Evolutionary conservation across 257 asterid species (phyloP).

Genomic region (Rauvolfia tetraphylla): DNA sequence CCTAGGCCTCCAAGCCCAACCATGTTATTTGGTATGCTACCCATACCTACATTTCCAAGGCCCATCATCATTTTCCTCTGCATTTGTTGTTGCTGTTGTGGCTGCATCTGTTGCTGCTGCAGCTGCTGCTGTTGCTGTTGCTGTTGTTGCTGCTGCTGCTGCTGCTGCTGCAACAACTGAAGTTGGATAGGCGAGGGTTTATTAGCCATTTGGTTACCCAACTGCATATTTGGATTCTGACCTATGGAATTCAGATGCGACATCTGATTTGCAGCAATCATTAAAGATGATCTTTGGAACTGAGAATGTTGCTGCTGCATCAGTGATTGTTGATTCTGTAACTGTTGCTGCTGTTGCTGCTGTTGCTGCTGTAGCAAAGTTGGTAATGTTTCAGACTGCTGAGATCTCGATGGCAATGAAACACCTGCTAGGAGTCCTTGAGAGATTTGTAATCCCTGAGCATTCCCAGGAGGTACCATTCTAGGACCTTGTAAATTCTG

Average conservation of each 20-base stretch:
- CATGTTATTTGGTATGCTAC: slow-evolving; percentile 63
- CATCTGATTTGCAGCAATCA: slow-evolving; percentile 61
- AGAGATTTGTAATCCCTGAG: slow-evolving; percentile 66
- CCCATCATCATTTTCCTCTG: slow-evolving; percentile 81
- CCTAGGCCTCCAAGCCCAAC: slow-evolving; percentile 74
- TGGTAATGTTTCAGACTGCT: slow-evolving; percentile 58
- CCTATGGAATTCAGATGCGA: slow-evolving; percentile 56
- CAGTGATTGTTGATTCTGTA: slow-evolving; percentile 43
- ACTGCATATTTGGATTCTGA: slow-evolving; percentile 62
- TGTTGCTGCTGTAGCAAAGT: slow-evolving; percentile 47
- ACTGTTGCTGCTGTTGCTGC: slow-evolving; percentile 36
- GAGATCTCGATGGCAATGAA: slow-evolving; percentile 62
- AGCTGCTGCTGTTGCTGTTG: slow-evolving; percentile 43
- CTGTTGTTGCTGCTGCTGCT: slow-evolving; percentile 39
- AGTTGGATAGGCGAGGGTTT: slow-evolving; percentile 54
- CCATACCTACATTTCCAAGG: slow-evolving; percentile 68
- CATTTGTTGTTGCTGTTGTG: slow-evolving; percentile 33
- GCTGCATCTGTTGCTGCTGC: slow-evolving; percentile 39
- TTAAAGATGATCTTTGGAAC: slow-evolving; percentile 71
- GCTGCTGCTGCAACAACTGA: slow-evolving; percentile 64
- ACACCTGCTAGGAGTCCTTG: slow-evolving; percentile 62
- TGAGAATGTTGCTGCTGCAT: slow-evolving; percentile 57
- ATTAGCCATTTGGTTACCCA: slow-evolving; percentile 54
- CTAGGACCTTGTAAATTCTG: slow-evolving; percentile 54
- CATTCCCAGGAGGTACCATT: slow-evolving; percentile 62